Conservation (phyloP, 1,284 basidiomycete species). For the Paramarasmius palmivorus region DNA sequence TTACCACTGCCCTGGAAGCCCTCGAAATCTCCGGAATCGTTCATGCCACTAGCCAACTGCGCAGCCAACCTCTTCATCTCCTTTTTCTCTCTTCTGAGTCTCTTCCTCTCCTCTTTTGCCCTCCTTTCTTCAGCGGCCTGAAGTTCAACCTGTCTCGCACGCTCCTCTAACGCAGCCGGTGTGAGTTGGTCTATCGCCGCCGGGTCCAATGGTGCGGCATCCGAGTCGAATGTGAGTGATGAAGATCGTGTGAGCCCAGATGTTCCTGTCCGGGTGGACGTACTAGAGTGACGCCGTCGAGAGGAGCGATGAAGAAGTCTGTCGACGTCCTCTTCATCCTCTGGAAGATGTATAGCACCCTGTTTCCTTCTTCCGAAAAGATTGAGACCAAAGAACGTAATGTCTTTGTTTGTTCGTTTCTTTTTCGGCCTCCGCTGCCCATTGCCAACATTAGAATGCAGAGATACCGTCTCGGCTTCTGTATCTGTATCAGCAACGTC, state of each 20-base stretch:
- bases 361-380: slow-evolving; percentile 51
- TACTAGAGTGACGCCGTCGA: slow-evolving; percentile 9
- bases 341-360: slow-evolving; percentile 55
- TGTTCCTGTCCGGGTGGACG: slow-evolving; percentile 16
- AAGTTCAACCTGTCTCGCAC: slow-evolving; percentile 25
- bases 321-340: slow-evolving; percentile 46
- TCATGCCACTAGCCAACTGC: slow-evolving; percentile 33
- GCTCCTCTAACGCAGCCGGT: slow-evolving; percentile 34
- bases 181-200: slow-evolving; percentile 51
- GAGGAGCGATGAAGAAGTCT: slow-evolving; percentile 4
- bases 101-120: slow-evolving; percentile 48
- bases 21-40: slow-evolving; percentile 45
- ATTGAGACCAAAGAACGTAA: slow-evolving; percentile 63
- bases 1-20: slow-evolving; percentile 56
- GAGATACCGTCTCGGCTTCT: slow-evolving; percentile 61
- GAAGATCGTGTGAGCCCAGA: slow-evolving; percentile 24
- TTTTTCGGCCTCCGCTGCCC: slow-evolving; percentile 32
- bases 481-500: slow-evolving; percentile 43
- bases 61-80: slow-evolving; percentile 46
- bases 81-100: slow-evolving; percentile 43
- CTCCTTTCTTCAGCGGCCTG: slow-evolving; percentile 34
- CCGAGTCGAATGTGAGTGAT: slow-evolving; percentile 62
- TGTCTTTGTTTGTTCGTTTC: slow-evolving; percentile 21
- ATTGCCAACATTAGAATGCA: slow-evolving; percentile 62
- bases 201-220: slow-evolving; percentile 62